phyloP scores from a whole-genome alignment of 129 eudicot species.

The Ambrosia artemisiifolia region DNA sequence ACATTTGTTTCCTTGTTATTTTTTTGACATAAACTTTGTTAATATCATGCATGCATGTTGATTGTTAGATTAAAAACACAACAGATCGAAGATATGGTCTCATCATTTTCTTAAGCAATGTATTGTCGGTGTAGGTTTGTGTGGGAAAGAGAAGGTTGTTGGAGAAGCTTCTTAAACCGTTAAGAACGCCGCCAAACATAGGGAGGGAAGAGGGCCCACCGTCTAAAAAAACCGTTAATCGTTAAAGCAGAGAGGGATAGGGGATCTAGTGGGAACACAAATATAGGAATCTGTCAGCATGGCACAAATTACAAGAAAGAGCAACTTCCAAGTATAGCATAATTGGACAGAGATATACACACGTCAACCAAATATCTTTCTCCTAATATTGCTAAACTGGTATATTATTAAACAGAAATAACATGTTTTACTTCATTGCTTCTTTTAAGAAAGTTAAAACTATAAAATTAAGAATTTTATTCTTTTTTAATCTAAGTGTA shows the following conservation, averaged over 20 bases:
- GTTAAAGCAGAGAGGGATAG: constrained; percentile 23
- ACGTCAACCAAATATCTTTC: constrained; percentile 8
- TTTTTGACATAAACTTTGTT: too few relatives aligned
- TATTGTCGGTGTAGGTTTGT: not conserved
- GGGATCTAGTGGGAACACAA: constrained; percentile 15
- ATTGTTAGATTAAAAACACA: too few relatives aligned
- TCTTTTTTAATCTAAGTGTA: too few relatives aligned
- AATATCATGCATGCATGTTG: too few relatives aligned
- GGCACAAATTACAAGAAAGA: constrained; percentile 61
- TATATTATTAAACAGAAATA: too few relatives aligned
- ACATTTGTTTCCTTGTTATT: too few relatives aligned
- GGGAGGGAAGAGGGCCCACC: constrained; percentile 16
- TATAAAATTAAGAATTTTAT: too few relatives aligned
- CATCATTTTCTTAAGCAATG: too few relatives aligned
- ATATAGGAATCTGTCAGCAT: constrained; percentile 28
- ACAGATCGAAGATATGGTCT: too few relatives aligned
- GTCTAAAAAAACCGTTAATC: constrained; percentile 18
- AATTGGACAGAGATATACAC: constrained; percentile 3
- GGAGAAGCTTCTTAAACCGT: constrained; percentile 35
- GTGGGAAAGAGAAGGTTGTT: not conserved
- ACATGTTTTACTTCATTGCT: too few relatives aligned
- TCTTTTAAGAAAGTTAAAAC: too few relatives aligned
- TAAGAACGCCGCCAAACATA: constrained; percentile 60
- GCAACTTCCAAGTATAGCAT: constrained; percentile 58
- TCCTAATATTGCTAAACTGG: not conserved